phyloP scores from a whole-genome alignment of 2,329 filamentous ascomycete species.

The Pseudogymnoascus sp. region DNA sequence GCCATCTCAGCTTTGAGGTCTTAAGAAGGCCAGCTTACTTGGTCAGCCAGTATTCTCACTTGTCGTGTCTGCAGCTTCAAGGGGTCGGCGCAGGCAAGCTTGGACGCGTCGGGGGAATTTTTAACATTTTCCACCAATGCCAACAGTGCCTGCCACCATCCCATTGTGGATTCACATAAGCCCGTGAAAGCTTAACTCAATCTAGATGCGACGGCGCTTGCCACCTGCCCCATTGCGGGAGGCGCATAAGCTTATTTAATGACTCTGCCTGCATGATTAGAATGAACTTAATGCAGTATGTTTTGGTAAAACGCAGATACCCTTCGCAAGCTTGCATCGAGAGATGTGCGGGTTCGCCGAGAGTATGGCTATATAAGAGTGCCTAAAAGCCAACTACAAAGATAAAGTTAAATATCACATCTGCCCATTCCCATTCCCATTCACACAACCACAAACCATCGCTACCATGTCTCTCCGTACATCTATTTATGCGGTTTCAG shows the following conservation, averaged over 20 bases:
- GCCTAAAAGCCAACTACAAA: not conserved
- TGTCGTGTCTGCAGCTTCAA: not conserved
- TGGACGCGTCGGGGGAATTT: not conserved
- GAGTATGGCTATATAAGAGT: not conserved
- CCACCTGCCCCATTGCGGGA: not conserved
- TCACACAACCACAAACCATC: not conserved
- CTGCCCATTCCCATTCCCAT: not conserved
- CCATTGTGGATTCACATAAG: not conserved
- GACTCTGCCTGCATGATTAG: not conserved
- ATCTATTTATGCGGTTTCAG: not conserved
- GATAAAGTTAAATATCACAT: not conserved
- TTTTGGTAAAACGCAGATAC: not conserved
- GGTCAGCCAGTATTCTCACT: not conserved
- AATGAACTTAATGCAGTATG: not conserved
- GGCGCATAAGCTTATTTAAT: conserved; percentile 5
- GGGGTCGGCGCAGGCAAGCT: not conserved
- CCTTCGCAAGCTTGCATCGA: not conserved
- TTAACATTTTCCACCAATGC: not conserved
- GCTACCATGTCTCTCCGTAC: not conserved
- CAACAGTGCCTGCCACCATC: not conserved
- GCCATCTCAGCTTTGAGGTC: not conserved
- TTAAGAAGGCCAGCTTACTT: not conserved
- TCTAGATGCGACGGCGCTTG: not conserved
- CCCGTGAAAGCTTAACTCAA: not conserved
- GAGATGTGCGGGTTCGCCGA: not conserved